Base-by-base conservation (phyloP, 805 yeast genomes). In the Candida suzukii region DNA sequence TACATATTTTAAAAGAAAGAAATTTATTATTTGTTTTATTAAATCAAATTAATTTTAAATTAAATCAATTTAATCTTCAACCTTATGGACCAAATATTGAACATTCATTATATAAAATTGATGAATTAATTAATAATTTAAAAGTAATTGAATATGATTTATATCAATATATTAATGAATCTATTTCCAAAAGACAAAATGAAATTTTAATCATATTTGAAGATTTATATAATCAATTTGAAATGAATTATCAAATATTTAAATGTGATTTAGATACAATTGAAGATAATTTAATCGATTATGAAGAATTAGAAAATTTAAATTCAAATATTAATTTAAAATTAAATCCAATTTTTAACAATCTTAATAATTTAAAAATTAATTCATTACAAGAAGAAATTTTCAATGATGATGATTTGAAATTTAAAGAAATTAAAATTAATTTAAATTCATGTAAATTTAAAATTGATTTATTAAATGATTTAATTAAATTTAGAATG, bases 391-490 rank as follows among this genome's bases (percentile, higher is more conserved):
- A 24, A 30, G 36, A 30, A 11, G 35, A 19, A 14, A 19, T 5
- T 12, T 36, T 5, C 32, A 36, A 20, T 35, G 49, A 46, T 34
- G 42, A 42, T 22, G 28, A 40, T 34, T 24, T 35, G n/a, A 44
- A 43, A 10, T 57, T 58, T 38, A 62, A 60, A 13, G 73, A 68
- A 40, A 57, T 69, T 10, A 64, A 57, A 30, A 62, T 56, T 43
- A 66, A 68, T 45, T 55, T 64, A 12, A 57, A 49, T 7, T 54
- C 35, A 11, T 31, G 35, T 19, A 31, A 31, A 12, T 31, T 31
- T n/a, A 31, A 31, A 18, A 12, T 31, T 7, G 22, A 18, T 4
- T 11, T 31, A 22, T n/a, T 31, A 4, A 17, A 12, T 17, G 35
- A 31, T 8, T 12, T 31, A 17, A 5, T 31, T 9, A 12, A 19